Evolutionary conservation across 768 basidiomycete species (phyloP), one percentile per base, ranked within the genome.

Genomic region (Mycena epipterygia): DNA sequence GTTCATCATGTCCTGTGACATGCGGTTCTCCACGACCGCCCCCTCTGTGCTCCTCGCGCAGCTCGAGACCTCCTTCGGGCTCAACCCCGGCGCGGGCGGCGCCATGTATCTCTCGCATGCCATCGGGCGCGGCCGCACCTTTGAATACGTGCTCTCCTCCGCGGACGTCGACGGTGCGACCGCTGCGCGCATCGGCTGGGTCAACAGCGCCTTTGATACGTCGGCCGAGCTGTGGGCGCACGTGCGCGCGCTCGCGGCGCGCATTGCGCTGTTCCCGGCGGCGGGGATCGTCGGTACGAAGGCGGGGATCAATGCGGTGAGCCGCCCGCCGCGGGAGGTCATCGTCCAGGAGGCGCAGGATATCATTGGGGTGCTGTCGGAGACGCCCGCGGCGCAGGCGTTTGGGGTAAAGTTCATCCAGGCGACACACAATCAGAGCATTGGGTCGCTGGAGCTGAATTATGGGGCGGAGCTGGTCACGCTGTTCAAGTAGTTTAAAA

Each of bases 81-180:
- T 52, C 23, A 68, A 60, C 49, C 66, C 66, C 58, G 66, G 66
- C 46, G 59, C 48, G 7, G 58, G 66, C 56, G 58, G 66, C 27
- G 56, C 25, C 0, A 52, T 68, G 58, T 61, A 68, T 55, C 65
- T 67, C 27, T 9, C 56, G 11, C 25, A 25, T n/a, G 30, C 37
- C 56, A 67, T 67, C 44, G 48, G 57, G 14, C 65, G 56, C 46
- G 65, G 56, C 3, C 65, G 65, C 32, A 33, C 64, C 9, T 32
- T 66, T 32, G 64, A 66, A 27, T 66, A 66, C 53, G 41, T 57
- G 17, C 42, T 66, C 4, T 25, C 53, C 25, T 41, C 64, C 8
- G 14, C n/a, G 21, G 64, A 66, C 44, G n/a, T n/a, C n/a, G n/a
- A n/a, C n/a, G n/a, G n/a, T n/a, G n/a, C n/a, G n/a, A n/a, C n/a